phyloP scores from a whole-genome alignment of 176 grass and related monocot genomes.

The Puya raimondii region DNA sequence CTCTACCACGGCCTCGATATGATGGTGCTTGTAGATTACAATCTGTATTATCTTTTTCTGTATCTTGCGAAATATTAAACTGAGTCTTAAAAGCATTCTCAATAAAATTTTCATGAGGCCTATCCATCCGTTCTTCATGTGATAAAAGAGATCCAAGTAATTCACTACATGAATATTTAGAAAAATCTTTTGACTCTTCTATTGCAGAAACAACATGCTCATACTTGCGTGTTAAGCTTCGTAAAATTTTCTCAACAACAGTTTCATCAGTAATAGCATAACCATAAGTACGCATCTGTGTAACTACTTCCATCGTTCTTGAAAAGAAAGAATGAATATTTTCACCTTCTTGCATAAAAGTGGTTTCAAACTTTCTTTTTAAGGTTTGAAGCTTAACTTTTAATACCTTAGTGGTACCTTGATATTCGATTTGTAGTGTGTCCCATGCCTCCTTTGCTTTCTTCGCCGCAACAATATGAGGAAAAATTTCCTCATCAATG shows the following conservation, averaged over 20 bases:
- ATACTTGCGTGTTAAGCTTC: neutral
- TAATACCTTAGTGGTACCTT: neutral
- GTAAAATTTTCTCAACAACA: neutral
- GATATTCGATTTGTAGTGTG: neutral
- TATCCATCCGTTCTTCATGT: neutral
- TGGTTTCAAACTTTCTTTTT: conserved; percentile 1
- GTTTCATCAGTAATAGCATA: neutral
- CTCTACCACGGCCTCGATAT: neutral
- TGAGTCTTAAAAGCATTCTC: neutral
- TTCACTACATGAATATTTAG: neutral
- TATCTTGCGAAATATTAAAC: neutral
- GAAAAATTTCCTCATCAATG: too few relatives aligned
- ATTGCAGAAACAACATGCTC: neutral
- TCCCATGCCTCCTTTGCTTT: too few relatives aligned
- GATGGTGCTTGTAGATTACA: neutral
- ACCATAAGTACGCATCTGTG: neutral
- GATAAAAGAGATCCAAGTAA: neutral
- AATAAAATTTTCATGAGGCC: neutral
- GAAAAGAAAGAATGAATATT: neutral
- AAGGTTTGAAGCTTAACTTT: neutral
- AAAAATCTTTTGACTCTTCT: neutral
- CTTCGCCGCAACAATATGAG: too few relatives aligned
- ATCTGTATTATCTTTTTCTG: neutral
- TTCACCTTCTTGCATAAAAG: neutral
- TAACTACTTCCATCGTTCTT: neutral